Base-by-base conservation (phyloP, 2,329 filamentous ascomycete genomes). In the Fusarium setosum region DNA sequence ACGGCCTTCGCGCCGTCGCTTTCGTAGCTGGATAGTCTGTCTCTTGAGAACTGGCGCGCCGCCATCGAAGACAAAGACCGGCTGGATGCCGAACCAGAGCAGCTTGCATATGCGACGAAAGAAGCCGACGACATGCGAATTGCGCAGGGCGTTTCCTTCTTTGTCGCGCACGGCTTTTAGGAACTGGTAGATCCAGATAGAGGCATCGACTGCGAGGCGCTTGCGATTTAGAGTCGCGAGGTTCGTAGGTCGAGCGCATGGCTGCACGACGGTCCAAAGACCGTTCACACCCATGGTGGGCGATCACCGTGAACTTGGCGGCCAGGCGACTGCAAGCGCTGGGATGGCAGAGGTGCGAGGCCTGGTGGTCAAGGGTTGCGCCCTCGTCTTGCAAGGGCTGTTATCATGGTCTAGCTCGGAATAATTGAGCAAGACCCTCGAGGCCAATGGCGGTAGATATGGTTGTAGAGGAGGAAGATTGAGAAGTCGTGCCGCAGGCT, bases 171-270 rank as follows among this genome's bases (percentile, higher is more conserved):
- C 96, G 10, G 96, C 96, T 82, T 99, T 99, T 72, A 99, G 88
- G 74, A 99, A 99, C 76, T 99, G 96, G 84, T 99, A 99, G 72
- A 99, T 98, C 96, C 96, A 99, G 76, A 99, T 99, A 12, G 94
- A 97, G 59, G 96, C 96, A 80, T 99, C 96, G 69, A 99, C 93
- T 44, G 96, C 96, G 48, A 99, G 91, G 15, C 96, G 93, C 81
- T 97, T 97, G 71, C 92, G 93, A 78, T 98, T 98, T 61, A 99
- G 89, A 13, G 95, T 97, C 72, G 96, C 94, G 72, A 99, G 91
- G 78, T 97, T 97, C 65, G 96, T 97, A 18, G 96, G 96, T 34
- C 96, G 92, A 45, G 96, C 96, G 76, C 94, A 97, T 42, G 96
- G 96, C 80, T 97, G 93, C 67, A 98, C 85, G 51, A 99, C 93